Evolutionary conservation across 306 rosid genomes (phyloP).

Genomic region (Abrus precatorius): DNA sequence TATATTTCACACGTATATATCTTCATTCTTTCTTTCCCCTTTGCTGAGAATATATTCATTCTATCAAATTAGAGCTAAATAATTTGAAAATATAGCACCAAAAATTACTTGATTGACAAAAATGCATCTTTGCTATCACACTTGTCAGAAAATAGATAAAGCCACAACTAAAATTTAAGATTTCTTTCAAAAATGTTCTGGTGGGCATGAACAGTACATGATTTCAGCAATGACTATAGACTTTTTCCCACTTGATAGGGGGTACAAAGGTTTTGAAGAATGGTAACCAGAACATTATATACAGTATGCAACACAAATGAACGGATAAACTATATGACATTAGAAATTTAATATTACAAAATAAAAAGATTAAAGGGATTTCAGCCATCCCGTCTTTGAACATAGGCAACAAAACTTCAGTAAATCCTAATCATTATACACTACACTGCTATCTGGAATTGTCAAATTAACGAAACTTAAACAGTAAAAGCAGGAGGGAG

Average conservation of each 20-base stretch:
- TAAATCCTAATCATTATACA: constrained; percentile 44
- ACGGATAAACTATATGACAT: constrained; percentile 32
- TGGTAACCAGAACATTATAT: constrained; percentile 12
- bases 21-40: not conserved
- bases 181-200: not conserved
- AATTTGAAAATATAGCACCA: constrained; percentile 4
- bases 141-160: not conserved
- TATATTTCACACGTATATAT: not conserved
- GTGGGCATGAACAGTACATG: not conserved
- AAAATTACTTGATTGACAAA: constrained; percentile 25
- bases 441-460: constrained; percentile 47
- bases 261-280: not conserved
- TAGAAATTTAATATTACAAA: constrained; percentile 44
- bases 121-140: not conserved
- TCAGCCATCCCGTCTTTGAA: constrained; percentile 43
- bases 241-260: not conserved
- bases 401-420: constrained; percentile 46
- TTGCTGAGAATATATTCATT: not conserved
- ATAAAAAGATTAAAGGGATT: constrained; percentile 36
- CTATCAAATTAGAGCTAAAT: not conserved
- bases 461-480: constrained; percentile 46
- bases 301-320: constrained; percentile 13
- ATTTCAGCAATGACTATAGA: not conserved
- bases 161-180: not conserved
- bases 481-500: constrained; percentile 43